Conservation (phyloP, 2,329 filamentous ascomycete genomes). For the Leptographium galeiforme region DNA sequence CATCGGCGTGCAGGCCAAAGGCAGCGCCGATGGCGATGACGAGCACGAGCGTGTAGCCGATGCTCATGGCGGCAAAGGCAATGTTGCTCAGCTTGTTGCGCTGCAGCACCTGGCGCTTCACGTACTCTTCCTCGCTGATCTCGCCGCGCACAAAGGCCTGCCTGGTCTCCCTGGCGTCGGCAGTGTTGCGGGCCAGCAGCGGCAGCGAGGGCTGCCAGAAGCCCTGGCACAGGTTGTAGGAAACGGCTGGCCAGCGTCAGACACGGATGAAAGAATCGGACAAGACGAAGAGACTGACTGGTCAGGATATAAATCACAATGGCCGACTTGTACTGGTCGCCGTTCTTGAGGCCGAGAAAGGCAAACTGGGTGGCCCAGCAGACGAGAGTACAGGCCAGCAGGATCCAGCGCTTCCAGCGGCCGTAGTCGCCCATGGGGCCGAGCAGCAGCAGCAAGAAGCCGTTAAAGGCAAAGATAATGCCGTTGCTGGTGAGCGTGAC, state of each 20-base stretch:
- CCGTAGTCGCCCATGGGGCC: slow-evolving; percentile 1
- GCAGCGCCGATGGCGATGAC: slow-evolving; percentile 1
- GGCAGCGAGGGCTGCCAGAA: slow-evolving; percentile 1
- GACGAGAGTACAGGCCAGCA: neutral
- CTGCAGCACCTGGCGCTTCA: neutral
- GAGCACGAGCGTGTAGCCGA: slow-evolving; percentile 1
- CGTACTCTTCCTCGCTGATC: neutral
- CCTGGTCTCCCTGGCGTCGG: neutral
- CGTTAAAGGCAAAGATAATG: slow-evolving; percentile 1
- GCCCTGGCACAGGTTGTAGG: neutral
- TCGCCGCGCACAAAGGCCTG: neutral
- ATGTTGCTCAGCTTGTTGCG: slow-evolving; percentile 1
- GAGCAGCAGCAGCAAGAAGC: neutral
- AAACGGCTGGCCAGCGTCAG: neutral
- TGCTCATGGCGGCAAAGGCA: slow-evolving; percentile 2
- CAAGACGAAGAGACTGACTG: neutral
- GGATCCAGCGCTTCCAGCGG: slow-evolving; percentile 2
- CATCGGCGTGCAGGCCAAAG: neutral
- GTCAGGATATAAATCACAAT: neutral
- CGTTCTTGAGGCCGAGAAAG: neutral
- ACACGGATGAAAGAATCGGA: neutral
- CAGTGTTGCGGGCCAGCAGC: neutral
- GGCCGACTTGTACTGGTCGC: neutral
- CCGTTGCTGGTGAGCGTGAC: slow-evolving; percentile 1
- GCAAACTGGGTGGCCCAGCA: slow-evolving; percentile 2